Base-by-base conservation (phyloP, 2,329 filamentous ascomycete genomes). In the Pseudogymnoascus sp. region DNA sequence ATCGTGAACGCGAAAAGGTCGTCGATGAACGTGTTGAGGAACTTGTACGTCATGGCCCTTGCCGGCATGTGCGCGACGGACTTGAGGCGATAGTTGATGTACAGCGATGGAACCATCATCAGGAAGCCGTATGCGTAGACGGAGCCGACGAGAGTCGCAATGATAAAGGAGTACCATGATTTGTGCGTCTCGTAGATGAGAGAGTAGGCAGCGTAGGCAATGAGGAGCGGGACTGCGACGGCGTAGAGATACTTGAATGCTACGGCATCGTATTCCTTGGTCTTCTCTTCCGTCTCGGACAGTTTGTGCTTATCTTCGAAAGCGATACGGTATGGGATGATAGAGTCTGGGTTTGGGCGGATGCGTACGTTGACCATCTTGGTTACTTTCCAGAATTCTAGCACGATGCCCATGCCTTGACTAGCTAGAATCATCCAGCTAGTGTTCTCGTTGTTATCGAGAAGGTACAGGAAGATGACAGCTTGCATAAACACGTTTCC, bases 1-100 rank as follows among this genome's bases (percentile, higher is more conserved):
- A 99, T 97, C 39, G 94, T 99, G 72, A 97, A 99, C 2, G 94
- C 94, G 72, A 99, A 99, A 33, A 99, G 81, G 73, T 99, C 94
- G 76, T 99, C 94, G 74, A 99, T 97, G 75, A 99, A 99, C 4
- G 94, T 97, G 79, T 97, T 97, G 67, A 97, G 80, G 77, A 96
- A 96, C 78, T 97, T 97, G 83, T 97, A 97, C 74, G 88, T 93
- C 91, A 99, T 94, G 58, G 94, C 92, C 78, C 91, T 93, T 68
- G 83, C 91, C 1, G 94, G 92, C 93, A 99, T 96, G 77, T 99
- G 94, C 10, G 94, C 94, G 35, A 97, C 91, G 68, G 87, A 89
- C 82, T 93, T 96, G 68, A 99, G 85, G 11, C 93, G 88, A 80
- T 99, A 99, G 82, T 99, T 99, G 85, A 99, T 99, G 80, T 97